Evolutionary conservation across 345 rosid genomes (phyloP).

Genomic region (Rhizophora apiculata): DNA sequence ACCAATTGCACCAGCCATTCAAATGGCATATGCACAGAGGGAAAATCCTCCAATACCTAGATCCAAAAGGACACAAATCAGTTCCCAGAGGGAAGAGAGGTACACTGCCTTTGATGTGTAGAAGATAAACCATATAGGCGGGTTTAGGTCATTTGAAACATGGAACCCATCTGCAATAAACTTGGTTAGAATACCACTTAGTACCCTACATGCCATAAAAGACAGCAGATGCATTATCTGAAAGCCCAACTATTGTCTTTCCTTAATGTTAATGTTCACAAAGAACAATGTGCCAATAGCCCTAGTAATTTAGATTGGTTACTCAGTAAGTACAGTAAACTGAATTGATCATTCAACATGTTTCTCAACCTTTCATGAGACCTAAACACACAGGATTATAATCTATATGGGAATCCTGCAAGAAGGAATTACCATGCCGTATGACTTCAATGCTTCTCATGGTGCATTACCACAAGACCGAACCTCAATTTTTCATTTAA

Average conservation of each 20-base stretch:
- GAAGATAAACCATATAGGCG: not conserved
- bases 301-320: no score
- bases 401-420: not conserved
- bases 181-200: not conserved
- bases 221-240: no score
- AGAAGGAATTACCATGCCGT: not conserved
- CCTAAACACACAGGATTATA: not conserved
- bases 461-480: not conserved
- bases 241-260: no score
- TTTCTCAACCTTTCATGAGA: not conserved
- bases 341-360: no score
- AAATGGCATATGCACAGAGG: slow-evolving; percentile 86
- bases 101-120: not conserved
- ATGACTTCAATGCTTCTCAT: not conserved
- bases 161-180: not conserved
- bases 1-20: slow-evolving; percentile 94
- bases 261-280: no score
- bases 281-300: no score
- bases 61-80: slow-evolving; percentile 15
- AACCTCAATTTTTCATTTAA: not conserved
- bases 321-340: not conserved
- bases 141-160: not conserved
- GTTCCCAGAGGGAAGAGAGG: not conserved
- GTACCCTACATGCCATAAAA: no score
- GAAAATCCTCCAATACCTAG: slow-evolving; percentile 90